Conservation (phyloP, 345 rosid genomes). For the Citrus trifoliata region DNA sequence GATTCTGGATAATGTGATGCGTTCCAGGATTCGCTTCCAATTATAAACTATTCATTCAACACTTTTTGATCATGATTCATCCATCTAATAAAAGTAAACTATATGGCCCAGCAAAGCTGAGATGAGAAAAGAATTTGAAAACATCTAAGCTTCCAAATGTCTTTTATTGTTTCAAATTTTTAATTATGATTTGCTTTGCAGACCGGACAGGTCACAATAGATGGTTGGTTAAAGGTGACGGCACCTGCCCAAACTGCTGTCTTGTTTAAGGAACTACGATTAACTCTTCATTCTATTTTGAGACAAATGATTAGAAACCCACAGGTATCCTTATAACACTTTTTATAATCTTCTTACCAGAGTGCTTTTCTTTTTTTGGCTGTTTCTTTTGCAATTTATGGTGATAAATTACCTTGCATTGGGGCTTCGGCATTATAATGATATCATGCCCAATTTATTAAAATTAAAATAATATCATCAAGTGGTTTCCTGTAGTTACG, state of each 20-base stretch:
- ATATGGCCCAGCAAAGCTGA: neutral
- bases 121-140: neutral
- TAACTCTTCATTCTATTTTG: conserved; percentile 64
- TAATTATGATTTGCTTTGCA: conserved; percentile 22
- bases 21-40: neutral
- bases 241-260: conserved; percentile 97
- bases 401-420: neutral
- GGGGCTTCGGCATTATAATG: neutral
- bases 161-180: neutral
- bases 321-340: conserved; percentile 36
- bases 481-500: neutral
- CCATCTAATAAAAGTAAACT: too few species aligned
- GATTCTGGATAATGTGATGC: neutral
- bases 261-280: conserved; percentile 77
- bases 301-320: conserved; percentile 73
- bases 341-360: neutral
- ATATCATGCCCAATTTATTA: neutral
- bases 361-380: neutral
- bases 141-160: neutral
- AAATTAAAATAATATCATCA: too few species aligned
- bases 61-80: neutral
- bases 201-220: conserved; percentile 65
- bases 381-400: neutral
- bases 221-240: conserved; percentile 83
- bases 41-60: neutral